A percentile compares a stretch with the other conserved stretches of the same genome.
phyloP scores from a whole-genome alignment of 2,329 filamentous ascomycete species.

The Exophiala oligosperma region DNA sequence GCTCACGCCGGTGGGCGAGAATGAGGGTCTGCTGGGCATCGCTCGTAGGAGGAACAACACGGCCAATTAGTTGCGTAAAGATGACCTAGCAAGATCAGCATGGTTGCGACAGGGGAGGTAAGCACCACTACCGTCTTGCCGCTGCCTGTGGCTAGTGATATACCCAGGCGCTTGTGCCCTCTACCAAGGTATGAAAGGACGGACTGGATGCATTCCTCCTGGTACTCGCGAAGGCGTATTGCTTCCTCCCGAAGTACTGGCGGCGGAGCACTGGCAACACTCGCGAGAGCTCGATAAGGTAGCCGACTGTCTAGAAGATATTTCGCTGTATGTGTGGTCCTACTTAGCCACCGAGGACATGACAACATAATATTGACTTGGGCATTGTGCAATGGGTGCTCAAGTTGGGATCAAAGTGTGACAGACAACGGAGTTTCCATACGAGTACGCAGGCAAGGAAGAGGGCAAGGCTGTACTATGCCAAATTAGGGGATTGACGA shows the following conservation, averaged over 20 bases:
- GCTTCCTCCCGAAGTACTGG: slow-evolving; percentile 30
- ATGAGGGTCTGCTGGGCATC: slow-evolving; percentile 78
- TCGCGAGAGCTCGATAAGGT: slow-evolving; percentile 31
- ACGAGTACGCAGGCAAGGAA: too few relatives aligned
- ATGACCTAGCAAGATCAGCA: slow-evolving; percentile 65
- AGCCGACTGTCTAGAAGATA: slow-evolving; percentile 6
- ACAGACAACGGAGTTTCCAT: too few relatives aligned
- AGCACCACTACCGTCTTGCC: slow-evolving; percentile 72
- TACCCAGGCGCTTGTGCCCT: slow-evolving; percentile 76
- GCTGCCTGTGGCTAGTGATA: slow-evolving; percentile 83
- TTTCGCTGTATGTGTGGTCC: slow-evolving; percentile 13
- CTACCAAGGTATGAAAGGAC: slow-evolving; percentile 67
- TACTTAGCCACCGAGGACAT: slow-evolving; percentile 33
- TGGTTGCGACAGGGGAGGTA: neutral
- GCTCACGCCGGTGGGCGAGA: slow-evolving; percentile 85
- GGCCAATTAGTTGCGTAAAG: slow-evolving; percentile 90
- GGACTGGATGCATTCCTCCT: slow-evolving; percentile 86
- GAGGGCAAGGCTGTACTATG: too few relatives aligned
- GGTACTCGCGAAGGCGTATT: slow-evolving; percentile 75
- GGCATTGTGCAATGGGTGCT: neutral
- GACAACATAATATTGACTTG: slow-evolving; percentile 27
- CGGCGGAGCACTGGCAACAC: slow-evolving; percentile 16
- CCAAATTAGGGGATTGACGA: too few relatives aligned
- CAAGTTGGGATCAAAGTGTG: too few relatives aligned
- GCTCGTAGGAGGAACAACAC: slow-evolving; percentile 59